phyloP scores from a whole-genome alignment of 1,284 basidiomycete genomes.

The Macrocybe sp. region DNA sequence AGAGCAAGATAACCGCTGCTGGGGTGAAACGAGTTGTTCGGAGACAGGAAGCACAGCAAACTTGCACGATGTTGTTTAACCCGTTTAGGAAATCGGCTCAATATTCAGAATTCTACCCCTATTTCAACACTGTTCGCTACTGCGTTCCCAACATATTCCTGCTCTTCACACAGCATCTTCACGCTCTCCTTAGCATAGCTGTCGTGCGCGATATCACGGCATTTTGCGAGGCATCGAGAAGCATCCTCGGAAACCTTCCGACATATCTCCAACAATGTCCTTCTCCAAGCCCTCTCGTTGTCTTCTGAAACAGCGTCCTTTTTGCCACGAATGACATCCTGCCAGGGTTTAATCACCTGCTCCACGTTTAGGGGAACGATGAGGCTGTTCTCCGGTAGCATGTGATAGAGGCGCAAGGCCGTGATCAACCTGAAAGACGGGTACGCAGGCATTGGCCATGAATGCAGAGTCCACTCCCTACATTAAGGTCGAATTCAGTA shows the following conservation, averaged over 20 bases:
- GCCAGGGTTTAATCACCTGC: constrained; percentile 43
- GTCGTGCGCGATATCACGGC: constrained; percentile 8
- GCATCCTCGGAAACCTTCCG: constrained; percentile 19
- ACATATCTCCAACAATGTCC: constrained; percentile 31
- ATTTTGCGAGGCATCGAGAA: constrained; percentile 11
- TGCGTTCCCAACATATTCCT: constrained; percentile 44
- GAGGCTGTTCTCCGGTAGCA: constrained; percentile 22
- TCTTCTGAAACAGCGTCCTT: constrained; percentile 30
- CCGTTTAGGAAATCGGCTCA: too few species aligned
- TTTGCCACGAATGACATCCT: constrained; percentile 46
- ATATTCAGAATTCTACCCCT: constrained; percentile 30
- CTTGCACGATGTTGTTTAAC: not conserved
- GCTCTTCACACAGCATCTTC: constrained; percentile 38
- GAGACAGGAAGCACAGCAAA: not conserved
- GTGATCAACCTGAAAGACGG: constrained; percentile 75
- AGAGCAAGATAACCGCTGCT: not conserved
- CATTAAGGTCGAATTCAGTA: constrained; percentile 5
- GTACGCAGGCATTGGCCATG: constrained; percentile 49
- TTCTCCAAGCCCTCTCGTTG: constrained; percentile 36
- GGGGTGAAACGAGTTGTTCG: not conserved
- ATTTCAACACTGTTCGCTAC: constrained; percentile 38
- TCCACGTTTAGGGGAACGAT: constrained; percentile 21
- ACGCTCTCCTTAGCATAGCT: constrained; percentile 35
- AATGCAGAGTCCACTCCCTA: constrained; percentile 75
- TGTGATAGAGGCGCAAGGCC: constrained; percentile 61